A percentile compares a stretch with the other conserved stretches of the same genome.
phyloP scores from a whole-genome alignment of 192 early-diverging fungal genomes.

The Geosiphon pyriformis region DNA sequence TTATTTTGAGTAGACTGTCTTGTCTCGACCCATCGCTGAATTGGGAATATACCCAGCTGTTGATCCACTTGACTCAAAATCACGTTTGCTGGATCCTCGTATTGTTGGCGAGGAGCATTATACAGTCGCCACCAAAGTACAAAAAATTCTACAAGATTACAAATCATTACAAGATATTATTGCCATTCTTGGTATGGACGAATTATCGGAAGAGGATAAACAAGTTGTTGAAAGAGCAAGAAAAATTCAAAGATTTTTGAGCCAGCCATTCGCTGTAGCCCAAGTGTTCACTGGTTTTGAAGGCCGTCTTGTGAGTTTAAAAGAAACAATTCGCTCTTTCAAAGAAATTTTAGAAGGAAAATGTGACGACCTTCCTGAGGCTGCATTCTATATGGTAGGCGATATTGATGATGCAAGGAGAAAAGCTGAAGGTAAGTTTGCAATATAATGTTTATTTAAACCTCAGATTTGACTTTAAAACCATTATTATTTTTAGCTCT shows the following conservation, averaged over 20 bases:
- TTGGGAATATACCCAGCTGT: slow-evolving; percentile 99
- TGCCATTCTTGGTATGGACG: slow-evolving; percentile 99
- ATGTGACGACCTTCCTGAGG: slow-evolving; percentile 91
- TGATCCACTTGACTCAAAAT: slow-evolving; percentile 97
- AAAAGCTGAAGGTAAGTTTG: slow-evolving; percentile 75
- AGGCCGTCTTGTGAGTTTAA: slow-evolving; percentile 81
- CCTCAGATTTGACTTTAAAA: too few relatives aligned
- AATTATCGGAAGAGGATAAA: slow-evolving; percentile 98
- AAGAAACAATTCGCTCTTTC: slow-evolving; percentile 97
- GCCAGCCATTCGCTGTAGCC: slow-evolving; percentile 95
- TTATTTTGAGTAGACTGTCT: slow-evolving; percentile 58
- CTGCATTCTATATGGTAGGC: slow-evolving; percentile 98
- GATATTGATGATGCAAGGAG: slow-evolving; percentile 89
- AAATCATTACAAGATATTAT: slow-evolving; percentile 99
- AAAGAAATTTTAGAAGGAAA: slow-evolving; percentile 96
- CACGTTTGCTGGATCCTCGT: slow-evolving; percentile 95
- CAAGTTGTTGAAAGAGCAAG: slow-evolving; percentile 95
- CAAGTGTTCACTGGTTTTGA: slow-evolving; percentile 96
- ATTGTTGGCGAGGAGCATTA: slow-evolving; percentile 95
- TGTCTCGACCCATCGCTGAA: slow-evolving; percentile 97
- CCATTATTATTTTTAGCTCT: too few relatives aligned
- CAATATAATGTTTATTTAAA: too few relatives aligned
- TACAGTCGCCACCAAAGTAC: slow-evolving; percentile 84
- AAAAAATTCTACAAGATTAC: slow-evolving; percentile 97
- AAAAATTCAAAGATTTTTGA: slow-evolving; percentile 99